These are phyloP conservation scores for Adansonia gregorii DNA, from an alignment of 441 rosid species.

Conservation along the genomic window DNA sequence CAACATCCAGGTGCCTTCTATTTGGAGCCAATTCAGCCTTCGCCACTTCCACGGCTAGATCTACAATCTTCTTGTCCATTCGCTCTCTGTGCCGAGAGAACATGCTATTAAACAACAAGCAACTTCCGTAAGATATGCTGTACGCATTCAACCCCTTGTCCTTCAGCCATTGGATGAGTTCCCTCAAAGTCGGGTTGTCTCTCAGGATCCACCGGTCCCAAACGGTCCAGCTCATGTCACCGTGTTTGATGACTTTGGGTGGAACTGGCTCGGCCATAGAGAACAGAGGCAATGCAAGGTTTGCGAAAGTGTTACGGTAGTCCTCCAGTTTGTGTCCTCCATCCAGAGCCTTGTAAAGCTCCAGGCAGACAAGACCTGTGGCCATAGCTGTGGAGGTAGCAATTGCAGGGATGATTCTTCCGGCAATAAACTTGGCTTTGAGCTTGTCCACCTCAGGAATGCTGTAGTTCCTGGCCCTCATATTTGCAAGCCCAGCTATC, in stretches of 20 bases:
- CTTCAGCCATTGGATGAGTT: slow-evolving; percentile 77
- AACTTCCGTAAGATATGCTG: slow-evolving; percentile 90
- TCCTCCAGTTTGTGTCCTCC: slow-evolving; percentile 82
- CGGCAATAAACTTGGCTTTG: slow-evolving; percentile 97
- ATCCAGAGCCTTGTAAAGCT: slow-evolving; percentile 85
- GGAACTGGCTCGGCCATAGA: slow-evolving; percentile 97
- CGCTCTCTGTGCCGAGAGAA: slow-evolving; percentile 81
- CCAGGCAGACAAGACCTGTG: slow-evolving; percentile 92
- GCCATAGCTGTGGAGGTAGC: slow-evolving; percentile 99
- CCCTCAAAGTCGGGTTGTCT: slow-evolving; percentile 73
- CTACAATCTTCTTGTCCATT: slow-evolving; percentile 76
- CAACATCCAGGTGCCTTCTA: slow-evolving; percentile 77
- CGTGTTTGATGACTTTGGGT: slow-evolving; percentile 78
- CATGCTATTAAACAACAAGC: slow-evolving; percentile 80
- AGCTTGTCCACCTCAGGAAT: slow-evolving; percentile 96
- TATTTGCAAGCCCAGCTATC: slow-evolving; percentile 94
- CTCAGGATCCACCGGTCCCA: slow-evolving; percentile 93
- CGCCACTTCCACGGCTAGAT: slow-evolving; percentile 82
- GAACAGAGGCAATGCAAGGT: slow-evolving; percentile 84
- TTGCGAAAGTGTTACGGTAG: slow-evolving; percentile 90
- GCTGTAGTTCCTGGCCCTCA: slow-evolving; percentile 96
- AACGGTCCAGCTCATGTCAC: slow-evolving; percentile 89
- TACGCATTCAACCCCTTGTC: slow-evolving; percentile 79
- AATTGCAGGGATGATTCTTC: slow-evolving; percentile 97
- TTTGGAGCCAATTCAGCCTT: slow-evolving; percentile 70